These are phyloP conservation scores for Zanthoxylum bungeanum DNA, from an alignment of 345 rosid genomes.

Conservation along the genomic window DNA sequence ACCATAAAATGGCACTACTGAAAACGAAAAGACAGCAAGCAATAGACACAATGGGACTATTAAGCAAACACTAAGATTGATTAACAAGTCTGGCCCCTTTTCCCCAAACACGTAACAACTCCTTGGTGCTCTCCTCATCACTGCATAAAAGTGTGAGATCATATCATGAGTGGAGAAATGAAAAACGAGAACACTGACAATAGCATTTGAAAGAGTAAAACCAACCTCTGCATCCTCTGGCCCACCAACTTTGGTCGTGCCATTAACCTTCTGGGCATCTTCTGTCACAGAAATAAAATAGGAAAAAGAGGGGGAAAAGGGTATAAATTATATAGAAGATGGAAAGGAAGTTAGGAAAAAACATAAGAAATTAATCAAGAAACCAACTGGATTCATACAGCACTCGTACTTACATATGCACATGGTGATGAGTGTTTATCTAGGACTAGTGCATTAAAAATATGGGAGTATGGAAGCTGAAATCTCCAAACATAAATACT, in stretches of 20 bases:
- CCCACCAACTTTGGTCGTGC: slow-evolving; percentile 24
- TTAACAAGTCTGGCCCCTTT: slow-evolving; percentile 8
- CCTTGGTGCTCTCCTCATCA: background rate
- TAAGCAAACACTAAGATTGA: background rate
- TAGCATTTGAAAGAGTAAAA: background rate
- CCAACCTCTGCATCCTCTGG: slow-evolving; percentile 28
- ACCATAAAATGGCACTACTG: slow-evolving; percentile 10
- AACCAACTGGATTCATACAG: background rate
- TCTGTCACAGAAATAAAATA: slow-evolving; percentile 21
- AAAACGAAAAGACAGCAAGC: background rate
- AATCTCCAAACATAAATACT: background rate
- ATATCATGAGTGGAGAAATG: background rate
- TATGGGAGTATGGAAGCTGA: background rate
- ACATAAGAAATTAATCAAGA: background rate
- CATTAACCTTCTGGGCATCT: slow-evolving; percentile 27
- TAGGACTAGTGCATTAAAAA: background rate
- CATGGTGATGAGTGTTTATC: too few species aligned
- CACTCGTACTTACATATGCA: background rate
- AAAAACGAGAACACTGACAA: background rate
- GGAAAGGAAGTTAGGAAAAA: background rate
- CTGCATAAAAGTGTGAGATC: background rate
- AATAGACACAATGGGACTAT: background rate
- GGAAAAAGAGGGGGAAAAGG: background rate
- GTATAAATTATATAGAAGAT: background rate
- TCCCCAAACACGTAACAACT: background rate